Evolutionary conservation across 2,329 filamentous ascomycete species (phyloP).

Genomic region (Penicillium sclerotiorum): DNA sequence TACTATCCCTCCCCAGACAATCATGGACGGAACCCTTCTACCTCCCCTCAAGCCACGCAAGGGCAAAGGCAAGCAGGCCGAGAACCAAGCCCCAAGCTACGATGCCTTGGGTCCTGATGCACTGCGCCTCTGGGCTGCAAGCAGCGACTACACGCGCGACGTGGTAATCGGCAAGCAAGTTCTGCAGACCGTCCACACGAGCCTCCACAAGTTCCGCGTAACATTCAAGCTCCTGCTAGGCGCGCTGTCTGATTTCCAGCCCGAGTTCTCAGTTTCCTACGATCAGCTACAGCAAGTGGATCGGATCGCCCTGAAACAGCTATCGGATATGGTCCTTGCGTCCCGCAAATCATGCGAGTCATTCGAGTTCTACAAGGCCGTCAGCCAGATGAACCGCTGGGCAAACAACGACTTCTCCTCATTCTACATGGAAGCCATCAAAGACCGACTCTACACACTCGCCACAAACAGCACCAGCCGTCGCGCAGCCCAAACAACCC

Average conservation of each 20-base stretch:
- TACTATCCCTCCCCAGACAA: constrained; percentile 74
- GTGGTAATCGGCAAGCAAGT: constrained; percentile 78
- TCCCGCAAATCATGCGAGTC: constrained; percentile 68
- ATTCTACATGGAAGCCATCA: constrained; percentile 90
- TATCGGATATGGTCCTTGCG: constrained; percentile 65
- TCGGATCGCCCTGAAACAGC: constrained; percentile 74
- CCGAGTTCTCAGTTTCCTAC: constrained; percentile 42
- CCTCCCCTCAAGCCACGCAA: constrained; percentile 69
- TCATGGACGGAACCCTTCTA: constrained; percentile 81
- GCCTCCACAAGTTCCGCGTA: constrained; percentile 82
- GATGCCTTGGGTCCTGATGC: constrained; percentile 84
- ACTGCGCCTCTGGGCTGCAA: constrained; percentile 86
- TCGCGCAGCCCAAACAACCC: constrained; percentile 57
- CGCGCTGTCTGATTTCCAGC: constrained; percentile 61
- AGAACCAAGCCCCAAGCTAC: constrained; percentile 47
- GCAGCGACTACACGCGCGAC: constrained; percentile 88
- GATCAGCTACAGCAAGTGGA: constrained; percentile 64
- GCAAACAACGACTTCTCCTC: constrained; percentile 81
- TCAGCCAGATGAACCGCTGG: constrained; percentile 76
- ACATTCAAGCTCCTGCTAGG: constrained; percentile 91
- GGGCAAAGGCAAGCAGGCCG: constrained; percentile 50
- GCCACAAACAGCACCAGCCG: constrained; percentile 66
- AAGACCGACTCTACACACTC: constrained; percentile 89
- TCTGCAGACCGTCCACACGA: constrained; percentile 73
- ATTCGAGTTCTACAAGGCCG: constrained; percentile 81